Conservation (phyloP, 768 basidiomycete species). For the Russula virescens region DNA sequence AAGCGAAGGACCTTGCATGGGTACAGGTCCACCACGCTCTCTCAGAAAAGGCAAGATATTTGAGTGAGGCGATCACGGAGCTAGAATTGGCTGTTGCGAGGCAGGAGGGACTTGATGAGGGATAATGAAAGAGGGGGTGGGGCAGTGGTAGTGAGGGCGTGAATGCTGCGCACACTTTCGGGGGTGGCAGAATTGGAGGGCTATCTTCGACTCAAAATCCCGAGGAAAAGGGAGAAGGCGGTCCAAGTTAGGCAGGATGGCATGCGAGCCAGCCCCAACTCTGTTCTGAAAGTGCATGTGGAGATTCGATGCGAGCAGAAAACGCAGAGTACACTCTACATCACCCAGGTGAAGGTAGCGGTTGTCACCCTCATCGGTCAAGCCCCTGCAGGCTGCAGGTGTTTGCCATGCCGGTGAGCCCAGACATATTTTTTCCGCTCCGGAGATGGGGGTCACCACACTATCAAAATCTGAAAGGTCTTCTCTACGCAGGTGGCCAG, state of each 20-base stretch:
- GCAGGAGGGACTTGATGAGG: constrained; percentile 74
- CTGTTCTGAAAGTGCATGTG: constrained; percentile 33
- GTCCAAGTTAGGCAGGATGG: constrained; percentile 59
- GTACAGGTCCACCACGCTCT: too few relatives aligned
- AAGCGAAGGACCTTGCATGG: too few relatives aligned
- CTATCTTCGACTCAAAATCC: constrained; percentile 39
- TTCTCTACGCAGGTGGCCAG: constrained; percentile 31
- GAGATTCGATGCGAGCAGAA: constrained; percentile 35
- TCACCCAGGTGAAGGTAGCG: constrained; percentile 74
- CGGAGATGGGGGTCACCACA: constrained; percentile 72
- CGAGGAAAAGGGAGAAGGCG: constrained; percentile 38
- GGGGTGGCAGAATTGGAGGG: constrained; percentile 42
- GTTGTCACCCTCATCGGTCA: constrained; percentile 56
- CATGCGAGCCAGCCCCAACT: constrained; percentile 64
- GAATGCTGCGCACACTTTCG: constrained; percentile 33
- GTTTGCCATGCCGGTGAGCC: constrained; percentile 31
- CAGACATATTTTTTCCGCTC: constrained; percentile 32
- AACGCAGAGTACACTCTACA: constrained; percentile 44
- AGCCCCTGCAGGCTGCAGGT: constrained; percentile 19
- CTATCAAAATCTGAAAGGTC: constrained; percentile 57
- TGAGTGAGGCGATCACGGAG: too few relatives aligned
- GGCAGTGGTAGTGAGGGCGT: constrained; percentile 43
- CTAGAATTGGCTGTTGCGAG: constrained; percentile 66
- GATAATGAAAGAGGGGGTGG: constrained; percentile 50
- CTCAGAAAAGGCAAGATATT: too few relatives aligned